These are phyloP conservation scores for Saccharomyces hybrid DNA, from an alignment of 1,139 yeast species.

Conservation along the genomic window DNA sequence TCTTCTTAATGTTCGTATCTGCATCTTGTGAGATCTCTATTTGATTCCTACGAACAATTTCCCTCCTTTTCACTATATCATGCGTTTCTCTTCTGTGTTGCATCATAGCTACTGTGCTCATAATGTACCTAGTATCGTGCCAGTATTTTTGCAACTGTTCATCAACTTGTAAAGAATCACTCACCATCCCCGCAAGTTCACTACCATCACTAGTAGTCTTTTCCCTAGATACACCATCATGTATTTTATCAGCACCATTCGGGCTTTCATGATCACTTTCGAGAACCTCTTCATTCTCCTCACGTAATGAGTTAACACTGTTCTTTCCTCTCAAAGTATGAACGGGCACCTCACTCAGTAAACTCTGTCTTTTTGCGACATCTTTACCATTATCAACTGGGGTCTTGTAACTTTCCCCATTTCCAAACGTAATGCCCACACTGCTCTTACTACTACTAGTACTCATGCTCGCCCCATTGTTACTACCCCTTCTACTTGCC, in stretches of 20 bases:
- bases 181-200: neutral
- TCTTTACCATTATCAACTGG: slow-evolving; percentile 2
- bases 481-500: slow-evolving; percentile 1
- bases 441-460: neutral
- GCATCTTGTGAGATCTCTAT: slow-evolving; percentile 14
- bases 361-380: neutral
- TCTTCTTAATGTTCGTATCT: slow-evolving; percentile 13
- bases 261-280: neutral
- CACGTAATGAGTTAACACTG: neutral
- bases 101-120: slow-evolving; percentile 21
- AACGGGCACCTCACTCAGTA: slow-evolving; percentile 11
- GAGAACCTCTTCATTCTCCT: slow-evolving; percentile 1
- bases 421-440: neutral
- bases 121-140: slow-evolving; percentile 22
- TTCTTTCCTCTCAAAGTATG: slow-evolving; percentile 3
- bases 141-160: slow-evolving; percentile 21
- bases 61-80: slow-evolving; percentile 19
- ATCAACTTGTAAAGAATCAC: slow-evolving; percentile 11
- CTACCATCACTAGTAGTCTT: neutral
- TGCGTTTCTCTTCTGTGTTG: slow-evolving; percentile 24
- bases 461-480: neutral
- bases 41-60: slow-evolving; percentile 14
- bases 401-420: neutral
- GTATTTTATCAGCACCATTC: neutral
- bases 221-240: neutral